Conservation (phyloP, 2,329 filamentous ascomycete genomes). For the Botrytis fragariae region DNA sequence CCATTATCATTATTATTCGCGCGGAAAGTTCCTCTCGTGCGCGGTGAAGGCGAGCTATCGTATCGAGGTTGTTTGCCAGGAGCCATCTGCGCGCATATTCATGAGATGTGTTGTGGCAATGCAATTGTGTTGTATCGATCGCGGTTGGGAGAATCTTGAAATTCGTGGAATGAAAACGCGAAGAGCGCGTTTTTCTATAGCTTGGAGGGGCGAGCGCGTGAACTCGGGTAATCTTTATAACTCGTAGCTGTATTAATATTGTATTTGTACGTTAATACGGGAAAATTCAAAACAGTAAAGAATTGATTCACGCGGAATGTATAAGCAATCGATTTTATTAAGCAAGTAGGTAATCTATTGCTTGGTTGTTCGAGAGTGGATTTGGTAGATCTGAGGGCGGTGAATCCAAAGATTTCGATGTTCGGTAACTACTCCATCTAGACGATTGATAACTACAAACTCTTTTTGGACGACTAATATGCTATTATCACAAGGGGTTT, state of each 20-base stretch:
- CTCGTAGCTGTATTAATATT: neutral
- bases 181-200: constrained; percentile 9
- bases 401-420: neutral
- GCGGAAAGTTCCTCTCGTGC: neutral
- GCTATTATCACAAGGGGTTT: neutral
- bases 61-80: constrained; percentile 17
- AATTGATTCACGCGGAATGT: neutral
- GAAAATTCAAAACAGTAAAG: neutral
- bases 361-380: neutral
- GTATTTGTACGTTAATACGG: neutral
- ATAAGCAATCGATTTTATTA: neutral
- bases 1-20: constrained; percentile 8
- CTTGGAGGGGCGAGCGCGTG: constrained; percentile 11
- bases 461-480: neutral
- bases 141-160: neutral
- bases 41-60: constrained; percentile 19
- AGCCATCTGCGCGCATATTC: constrained; percentile 20
- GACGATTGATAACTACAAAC: neutral
- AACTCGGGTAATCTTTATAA: neutral
- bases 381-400: neutral
- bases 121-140: neutral
- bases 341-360: neutral
- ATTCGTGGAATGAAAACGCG: constrained; percentile 14
- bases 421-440: neutral
- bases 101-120: neutral